phyloP scores from a whole-genome alignment of 495 filamentous ascomycete species.

The Acidiella bohemica region DNA sequence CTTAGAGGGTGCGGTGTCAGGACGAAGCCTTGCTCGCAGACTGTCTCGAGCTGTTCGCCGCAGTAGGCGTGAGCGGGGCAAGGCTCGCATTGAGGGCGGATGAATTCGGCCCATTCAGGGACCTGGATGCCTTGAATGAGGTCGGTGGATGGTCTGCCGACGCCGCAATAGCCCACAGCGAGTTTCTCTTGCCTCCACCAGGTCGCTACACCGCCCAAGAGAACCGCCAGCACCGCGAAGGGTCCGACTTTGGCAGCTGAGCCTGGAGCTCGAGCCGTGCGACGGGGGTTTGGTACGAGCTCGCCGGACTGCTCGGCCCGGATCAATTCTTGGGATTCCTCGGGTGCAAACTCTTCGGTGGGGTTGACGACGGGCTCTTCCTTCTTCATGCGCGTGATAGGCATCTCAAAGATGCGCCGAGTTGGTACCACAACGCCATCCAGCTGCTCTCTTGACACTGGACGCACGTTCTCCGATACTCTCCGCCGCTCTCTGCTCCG shows the following conservation, averaged over 20 bases:
- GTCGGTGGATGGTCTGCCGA: slow-evolving; percentile 45
- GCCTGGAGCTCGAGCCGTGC: slow-evolving; percentile 14
- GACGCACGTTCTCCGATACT: slow-evolving; percentile 26
- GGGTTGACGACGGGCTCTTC: slow-evolving; percentile 34
- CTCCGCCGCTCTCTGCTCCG: slow-evolving; percentile 37
- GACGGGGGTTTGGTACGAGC: slow-evolving; percentile 21
- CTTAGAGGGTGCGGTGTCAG: slow-evolving; percentile 73
- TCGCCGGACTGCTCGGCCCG: slow-evolving; percentile 15
- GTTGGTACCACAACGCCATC: slow-evolving; percentile 32
- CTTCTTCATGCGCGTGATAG: slow-evolving; percentile 23
- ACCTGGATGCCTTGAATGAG: slow-evolving; percentile 29
- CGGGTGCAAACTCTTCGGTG: slow-evolving; percentile 79
- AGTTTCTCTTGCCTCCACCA: slow-evolving; percentile 93
- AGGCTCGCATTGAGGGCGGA: slow-evolving; percentile 76
- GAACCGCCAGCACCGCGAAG: slow-evolving; percentile 49
- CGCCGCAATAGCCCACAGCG: slow-evolving; percentile 85
- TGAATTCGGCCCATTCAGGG: slow-evolving; percentile 43
- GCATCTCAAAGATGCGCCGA: slow-evolving; percentile 32
- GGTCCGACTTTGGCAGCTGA: slow-evolving; percentile 39
- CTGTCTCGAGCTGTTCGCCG: slow-evolving; percentile 57
- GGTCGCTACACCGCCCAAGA: slow-evolving; percentile 56
- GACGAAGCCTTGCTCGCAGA: slow-evolving; percentile 78
- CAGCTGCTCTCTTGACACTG: slow-evolving; percentile 20
- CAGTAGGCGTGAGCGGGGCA: slow-evolving; percentile 89
- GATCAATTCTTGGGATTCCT: slow-evolving; percentile 65